Evolutionary conservation across 139 green algal species (phyloP).

Genomic region (Zygnema cylindricum): DNA sequence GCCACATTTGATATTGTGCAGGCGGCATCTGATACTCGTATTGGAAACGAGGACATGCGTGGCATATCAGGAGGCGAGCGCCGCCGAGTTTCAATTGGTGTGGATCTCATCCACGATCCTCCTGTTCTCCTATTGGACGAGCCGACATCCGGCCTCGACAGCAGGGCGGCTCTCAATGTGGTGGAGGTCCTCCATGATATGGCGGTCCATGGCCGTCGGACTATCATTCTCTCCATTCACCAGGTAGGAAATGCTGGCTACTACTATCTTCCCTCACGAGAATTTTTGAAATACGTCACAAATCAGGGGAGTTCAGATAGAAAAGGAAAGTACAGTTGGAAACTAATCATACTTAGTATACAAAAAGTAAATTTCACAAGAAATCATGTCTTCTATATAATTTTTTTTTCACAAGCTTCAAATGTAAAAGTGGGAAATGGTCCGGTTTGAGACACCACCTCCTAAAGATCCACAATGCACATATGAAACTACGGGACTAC

Average conservation of each 20-base stretch:
- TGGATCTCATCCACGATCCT: constrained; percentile 65
- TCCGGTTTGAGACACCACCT: too few species aligned
- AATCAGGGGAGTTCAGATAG: too few species aligned
- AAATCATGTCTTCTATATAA: background rate
- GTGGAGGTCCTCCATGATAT: constrained; percentile 59
- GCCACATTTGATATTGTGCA: too few species aligned
- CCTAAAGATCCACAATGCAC: too few species aligned
- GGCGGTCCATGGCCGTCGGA: constrained; percentile 11
- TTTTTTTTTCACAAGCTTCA: too few species aligned
- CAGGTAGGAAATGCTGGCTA: constrained; percentile 1
- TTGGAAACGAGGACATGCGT: constrained; percentile 45
- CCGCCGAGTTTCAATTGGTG: constrained; percentile 61
- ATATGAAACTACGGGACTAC: too few species aligned
- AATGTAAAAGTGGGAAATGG: too few species aligned
- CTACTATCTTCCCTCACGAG: background rate
- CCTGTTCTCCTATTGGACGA: constrained; percentile 86
- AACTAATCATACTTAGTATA: background rate
- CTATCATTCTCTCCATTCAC: constrained; percentile 50
- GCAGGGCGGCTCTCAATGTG: constrained; percentile 74
- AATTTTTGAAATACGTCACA: too few species aligned
- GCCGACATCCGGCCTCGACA: constrained; percentile 80
- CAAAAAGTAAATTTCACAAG: background rate
- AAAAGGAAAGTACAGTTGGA: too few species aligned
- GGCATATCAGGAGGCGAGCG: constrained; percentile 62
- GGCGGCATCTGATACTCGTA: constrained; percentile 36